Evolutionary conservation across 2,329 filamentous ascomycete genomes (phyloP).

Genomic region (Ophiostoma quercus): DNA sequence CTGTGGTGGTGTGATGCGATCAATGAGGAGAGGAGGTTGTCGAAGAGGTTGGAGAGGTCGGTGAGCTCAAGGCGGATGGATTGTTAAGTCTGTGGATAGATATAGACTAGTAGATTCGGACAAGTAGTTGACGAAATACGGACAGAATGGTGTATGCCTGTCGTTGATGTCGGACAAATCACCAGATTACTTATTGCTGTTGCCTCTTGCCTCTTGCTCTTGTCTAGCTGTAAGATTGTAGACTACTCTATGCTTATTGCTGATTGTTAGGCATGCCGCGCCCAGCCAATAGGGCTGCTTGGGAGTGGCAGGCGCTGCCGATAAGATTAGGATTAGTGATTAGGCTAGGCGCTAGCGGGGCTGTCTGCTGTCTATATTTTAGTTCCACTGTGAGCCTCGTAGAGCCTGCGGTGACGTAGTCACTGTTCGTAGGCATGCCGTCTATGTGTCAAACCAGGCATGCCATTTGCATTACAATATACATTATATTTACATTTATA

Average conservation of each 20-base stretch:
- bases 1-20: neutral
- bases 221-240: no score
- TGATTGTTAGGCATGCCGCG: neutral
- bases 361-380: neutral
- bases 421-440: neutral
- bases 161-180: neutral
- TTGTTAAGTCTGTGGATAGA: neutral
- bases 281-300: conserved; percentile 9
- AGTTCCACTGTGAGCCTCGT: neutral
- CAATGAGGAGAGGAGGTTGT: neutral
- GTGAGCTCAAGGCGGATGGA: neutral
- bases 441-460: neutral
- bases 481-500: neutral
- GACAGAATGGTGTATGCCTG: no score
- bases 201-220: neutral
- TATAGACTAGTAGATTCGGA: no score
- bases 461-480: neutral
- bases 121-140: no score
- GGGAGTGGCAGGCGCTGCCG: neutral
- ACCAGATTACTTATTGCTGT: neutral
- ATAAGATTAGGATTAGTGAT: neutral
- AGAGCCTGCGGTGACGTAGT: conserved; percentile 2
- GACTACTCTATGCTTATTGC: neutral
- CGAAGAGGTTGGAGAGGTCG: neutral
- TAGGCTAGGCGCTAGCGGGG: neutral